Evolutionary conservation across 768 basidiomycete genomes (phyloP).

Genomic region (Lactifluus volemus): DNA sequence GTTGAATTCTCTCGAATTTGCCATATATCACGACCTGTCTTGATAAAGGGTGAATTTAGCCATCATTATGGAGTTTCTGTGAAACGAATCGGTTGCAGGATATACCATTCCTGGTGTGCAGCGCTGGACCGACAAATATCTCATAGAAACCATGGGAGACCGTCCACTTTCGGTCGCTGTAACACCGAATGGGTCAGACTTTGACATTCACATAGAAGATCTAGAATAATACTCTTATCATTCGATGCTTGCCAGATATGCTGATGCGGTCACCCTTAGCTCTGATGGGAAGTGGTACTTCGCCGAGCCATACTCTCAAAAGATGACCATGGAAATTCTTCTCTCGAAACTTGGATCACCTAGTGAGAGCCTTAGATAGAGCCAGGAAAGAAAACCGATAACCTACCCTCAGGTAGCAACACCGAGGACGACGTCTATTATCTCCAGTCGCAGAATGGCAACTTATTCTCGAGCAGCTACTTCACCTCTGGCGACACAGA

Average conservation of each 20-base stretch:
- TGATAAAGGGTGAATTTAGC: slow-evolving; percentile 50
- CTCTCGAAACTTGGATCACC: slow-evolving; percentile 31
- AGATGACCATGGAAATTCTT: slow-evolving; percentile 56
- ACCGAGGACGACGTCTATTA: slow-evolving; percentile 42
- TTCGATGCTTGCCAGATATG: slow-evolving; percentile 39
- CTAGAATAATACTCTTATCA: not conserved
- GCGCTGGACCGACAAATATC: slow-evolving; percentile 61
- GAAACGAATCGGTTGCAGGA: slow-evolving; percentile 29
- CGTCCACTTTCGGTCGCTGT: slow-evolving; percentile 60
- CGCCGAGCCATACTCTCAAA: slow-evolving; percentile 60
- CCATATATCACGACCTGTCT: slow-evolving; percentile 59
- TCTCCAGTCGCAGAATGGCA: slow-evolving; percentile 90
- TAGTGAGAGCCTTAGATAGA: not conserved
- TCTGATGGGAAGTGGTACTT: slow-evolving; percentile 57
- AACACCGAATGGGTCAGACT: slow-evolving; percentile 71
- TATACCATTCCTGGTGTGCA: slow-evolving; percentile 37
- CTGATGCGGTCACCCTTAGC: slow-evolving; percentile 59
- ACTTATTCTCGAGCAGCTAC: slow-evolving; percentile 49
- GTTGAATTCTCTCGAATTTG: slow-evolving; percentile 63
- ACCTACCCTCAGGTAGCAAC: slow-evolving; percentile 11
- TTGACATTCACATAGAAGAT: not conserved
- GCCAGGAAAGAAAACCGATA: not conserved
- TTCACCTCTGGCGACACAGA: slow-evolving; percentile 28
- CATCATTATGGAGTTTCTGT: not conserved
- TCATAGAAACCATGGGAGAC: slow-evolving; percentile 46